Evolutionary conservation across 306 rosid species (phyloP).

Genomic region (Prinsepia uniflora): DNA sequence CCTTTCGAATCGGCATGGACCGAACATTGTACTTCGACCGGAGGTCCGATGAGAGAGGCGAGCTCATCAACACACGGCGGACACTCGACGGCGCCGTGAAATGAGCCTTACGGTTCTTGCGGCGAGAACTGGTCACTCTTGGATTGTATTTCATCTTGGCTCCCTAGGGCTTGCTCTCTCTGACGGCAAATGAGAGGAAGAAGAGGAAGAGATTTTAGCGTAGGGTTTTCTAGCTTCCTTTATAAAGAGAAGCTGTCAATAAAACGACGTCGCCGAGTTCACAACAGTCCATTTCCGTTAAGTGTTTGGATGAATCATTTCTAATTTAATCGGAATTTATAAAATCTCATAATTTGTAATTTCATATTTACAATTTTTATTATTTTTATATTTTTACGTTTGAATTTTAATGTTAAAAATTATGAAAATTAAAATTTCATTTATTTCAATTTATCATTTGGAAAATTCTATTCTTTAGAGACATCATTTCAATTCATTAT

Average conservation of each 20-base stretch:
- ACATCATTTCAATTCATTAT: too few species aligned
- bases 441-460: too few species aligned
- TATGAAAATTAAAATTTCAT: too few species aligned
- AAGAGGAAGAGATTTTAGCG: background rate
- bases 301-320: too few species aligned
- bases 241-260: background rate
- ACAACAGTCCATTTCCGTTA: too few species aligned
- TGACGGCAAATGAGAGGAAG: background rate
- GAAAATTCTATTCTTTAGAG: too few species aligned
- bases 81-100: constrained; percentile 78
- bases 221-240: background rate
- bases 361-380: too few species aligned
- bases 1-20: constrained; percentile 80
- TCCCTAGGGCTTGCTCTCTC: constrained; percentile 13
- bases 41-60: constrained; percentile 73
- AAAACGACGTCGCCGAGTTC: background rate
- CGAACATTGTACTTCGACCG: constrained; percentile 80
- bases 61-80: constrained; percentile 63
- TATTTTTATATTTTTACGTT: too few species aligned
- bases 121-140: constrained; percentile 68
- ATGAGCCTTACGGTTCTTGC: constrained; percentile 81
- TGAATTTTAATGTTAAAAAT: too few species aligned
- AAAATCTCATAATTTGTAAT: too few species aligned
- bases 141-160: constrained; percentile 64
- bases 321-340: too few species aligned